A percentile compares a stretch with the other conserved stretches of the same genome.
Conservation (phyloP, 345 rosid species). For the Salix udensis region DNA sequence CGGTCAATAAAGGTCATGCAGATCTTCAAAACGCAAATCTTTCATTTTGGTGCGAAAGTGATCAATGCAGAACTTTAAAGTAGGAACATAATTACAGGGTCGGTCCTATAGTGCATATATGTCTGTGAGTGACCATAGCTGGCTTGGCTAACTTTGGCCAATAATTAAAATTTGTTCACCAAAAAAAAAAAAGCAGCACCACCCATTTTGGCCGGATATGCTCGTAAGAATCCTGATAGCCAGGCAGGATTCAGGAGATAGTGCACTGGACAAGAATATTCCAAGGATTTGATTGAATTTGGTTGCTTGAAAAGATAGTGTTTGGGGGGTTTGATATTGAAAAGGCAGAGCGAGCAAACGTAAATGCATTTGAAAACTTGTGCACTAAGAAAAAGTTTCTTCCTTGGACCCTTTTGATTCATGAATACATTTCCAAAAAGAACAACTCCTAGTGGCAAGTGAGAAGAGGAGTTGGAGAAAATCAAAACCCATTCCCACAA, state of each 20-base stretch:
- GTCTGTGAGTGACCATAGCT: background rate
- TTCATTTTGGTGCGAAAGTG: background rate
- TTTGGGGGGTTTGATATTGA: background rate
- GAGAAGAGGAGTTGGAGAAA: conserved; percentile 9
- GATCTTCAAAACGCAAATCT: background rate
- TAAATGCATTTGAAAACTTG: conserved; percentile 22
- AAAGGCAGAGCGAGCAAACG: background rate
- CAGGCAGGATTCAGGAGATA: background rate
- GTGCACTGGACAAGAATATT: background rate
- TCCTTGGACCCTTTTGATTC: conserved; percentile 10
- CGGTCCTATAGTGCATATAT: background rate
- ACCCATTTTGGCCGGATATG: background rate
- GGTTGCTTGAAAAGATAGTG: background rate
- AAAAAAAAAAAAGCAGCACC: no score
- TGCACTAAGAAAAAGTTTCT: conserved; percentile 13
- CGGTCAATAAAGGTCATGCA: conserved; percentile 20
- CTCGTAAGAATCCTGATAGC: background rate
- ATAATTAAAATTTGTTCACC: background rate
- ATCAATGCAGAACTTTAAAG: background rate
- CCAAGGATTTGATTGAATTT: background rate
- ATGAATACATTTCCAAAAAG: conserved; percentile 6
- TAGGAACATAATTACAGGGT: background rate
- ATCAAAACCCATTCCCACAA: conserved; percentile 17
- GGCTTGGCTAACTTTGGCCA: background rate
- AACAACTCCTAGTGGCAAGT: conserved; percentile 14